A percentile compares a stretch with the other conserved stretches of the same genome.
Conservation (phyloP, 2,329 filamentous ascomycete genomes). For the Emmonsia crescens region DNA sequence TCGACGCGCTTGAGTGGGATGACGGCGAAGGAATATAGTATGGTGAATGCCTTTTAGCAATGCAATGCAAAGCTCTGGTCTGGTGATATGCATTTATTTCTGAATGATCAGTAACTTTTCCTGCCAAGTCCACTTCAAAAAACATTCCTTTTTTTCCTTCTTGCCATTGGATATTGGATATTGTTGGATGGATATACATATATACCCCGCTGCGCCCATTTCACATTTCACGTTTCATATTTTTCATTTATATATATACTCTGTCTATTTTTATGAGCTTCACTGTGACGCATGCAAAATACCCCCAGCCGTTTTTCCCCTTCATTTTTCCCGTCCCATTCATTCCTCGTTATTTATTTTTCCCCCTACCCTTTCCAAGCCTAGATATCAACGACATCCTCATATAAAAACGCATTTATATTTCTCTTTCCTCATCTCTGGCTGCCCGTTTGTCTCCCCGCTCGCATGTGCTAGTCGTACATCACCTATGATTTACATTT, state of each 20-base stretch:
- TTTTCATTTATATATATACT: neutral
- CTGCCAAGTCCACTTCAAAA: neutral
- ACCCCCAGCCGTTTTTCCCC: neutral
- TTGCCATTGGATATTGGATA: neutral
- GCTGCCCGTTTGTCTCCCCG: neutral
- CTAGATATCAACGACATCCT: neutral
- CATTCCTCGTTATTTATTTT: neutral
- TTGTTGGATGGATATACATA: neutral
- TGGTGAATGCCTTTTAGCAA: slow-evolving; percentile 7
- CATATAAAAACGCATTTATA: neutral
- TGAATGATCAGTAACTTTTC: neutral
- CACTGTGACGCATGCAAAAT: neutral
- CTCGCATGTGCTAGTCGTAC: too few species aligned
- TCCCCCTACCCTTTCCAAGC: neutral
- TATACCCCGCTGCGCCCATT: neutral
- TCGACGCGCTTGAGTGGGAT: neutral
- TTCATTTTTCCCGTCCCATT: neutral
- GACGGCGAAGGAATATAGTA: slow-evolving; percentile 7
- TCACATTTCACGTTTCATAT: neutral
- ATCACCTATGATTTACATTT: too few species aligned
- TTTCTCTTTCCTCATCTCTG: neutral
- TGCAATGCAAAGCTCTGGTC: too few species aligned
- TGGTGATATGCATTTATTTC: neutral
- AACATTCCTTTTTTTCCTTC: neutral
- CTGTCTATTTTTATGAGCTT: neutral